Percentiles rank a stretch among this genome's conserved stretches.
Evolutionary conservation across 148 eudicot species (phyloP).

Genomic region (Selenicereus undatus): DNA sequence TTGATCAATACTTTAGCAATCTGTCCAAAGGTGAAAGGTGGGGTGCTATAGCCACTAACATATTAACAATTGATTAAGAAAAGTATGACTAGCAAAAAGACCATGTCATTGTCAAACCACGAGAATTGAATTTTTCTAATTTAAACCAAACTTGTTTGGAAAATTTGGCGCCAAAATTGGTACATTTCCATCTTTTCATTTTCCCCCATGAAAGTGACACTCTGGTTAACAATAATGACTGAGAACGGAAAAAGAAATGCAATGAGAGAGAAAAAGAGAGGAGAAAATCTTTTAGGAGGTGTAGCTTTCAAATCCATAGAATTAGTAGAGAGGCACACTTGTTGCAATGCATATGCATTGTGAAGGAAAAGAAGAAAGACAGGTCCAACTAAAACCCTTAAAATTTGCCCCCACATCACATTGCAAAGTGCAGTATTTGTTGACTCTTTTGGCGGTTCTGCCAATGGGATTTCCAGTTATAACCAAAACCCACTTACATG

Average conservation of each 20-base stretch:
- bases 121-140: constrained; percentile 8
- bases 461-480: not conserved
- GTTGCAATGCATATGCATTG: constrained; percentile 31
- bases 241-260: not conserved
- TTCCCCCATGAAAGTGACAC: constrained; percentile 6
- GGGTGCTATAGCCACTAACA: constrained; percentile 3
- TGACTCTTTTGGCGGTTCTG: constrained; percentile 4
- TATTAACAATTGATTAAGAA: constrained; percentile 8
- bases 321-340: constrained; percentile 17
- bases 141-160: constrained; percentile 19
- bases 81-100: not conserved
- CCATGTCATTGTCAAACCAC: constrained; percentile 7
- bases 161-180: constrained; percentile 23
- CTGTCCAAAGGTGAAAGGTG: not conserved
- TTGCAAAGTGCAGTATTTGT: constrained; percentile 12
- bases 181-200: not conserved
- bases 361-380: not conserved
- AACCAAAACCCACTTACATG: not conserved
- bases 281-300: not conserved
- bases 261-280: not conserved
- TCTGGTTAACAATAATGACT: constrained; percentile 17
- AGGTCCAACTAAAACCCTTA: constrained; percentile 18
- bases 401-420: constrained; percentile 16
- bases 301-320: constrained; percentile 22
- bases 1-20: not conserved